Base-by-base conservation (phyloP, 2,329 filamentous ascomycete species). In the Cryphonectria japonica region DNA sequence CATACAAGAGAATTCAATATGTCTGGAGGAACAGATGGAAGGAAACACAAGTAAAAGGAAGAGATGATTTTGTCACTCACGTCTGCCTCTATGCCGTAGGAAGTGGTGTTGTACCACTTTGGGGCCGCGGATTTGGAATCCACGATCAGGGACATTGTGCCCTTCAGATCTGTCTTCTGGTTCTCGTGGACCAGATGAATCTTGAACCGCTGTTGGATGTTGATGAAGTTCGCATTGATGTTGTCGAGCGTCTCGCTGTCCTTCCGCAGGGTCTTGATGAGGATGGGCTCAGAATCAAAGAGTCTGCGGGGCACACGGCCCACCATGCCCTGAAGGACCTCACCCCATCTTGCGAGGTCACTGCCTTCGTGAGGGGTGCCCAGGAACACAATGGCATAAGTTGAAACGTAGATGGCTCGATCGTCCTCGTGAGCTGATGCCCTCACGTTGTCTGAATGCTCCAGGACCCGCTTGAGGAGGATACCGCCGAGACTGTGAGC, bases 131-230 rank as follows among this genome's bases (percentile, higher is more conserved):
- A 93, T 63, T 83, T 83, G 68, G 91, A 85, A 71, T 93, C 91
- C 2, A 95, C 92, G 52, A 95, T 57, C 57, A 76, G 82, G 62
- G 75, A 83, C 82, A 82, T 89, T 0, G 88, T 88, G 2, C 88
- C 89, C 75, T 87, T 91, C 50, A 94, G 76, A 73, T 93, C 88
- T 0, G 91, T 93, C 73, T 90, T 91, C 75, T 91, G 88, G 62
- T 90, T 91, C 77, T 95, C 92, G 69, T 94, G 91, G 52, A 90
- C 92, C 86, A 94, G 93, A 76, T 92, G 92, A 66, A 94, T 89
- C 74, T 89, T 87, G 77, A 93, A 94, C 1, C 89, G 85, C 70
- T 89, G 86, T 73, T 92, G 89, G 39, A 94, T 89, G 67, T 93
- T 89, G 26, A 91, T 84, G 75, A 95, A 95, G 70, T 91, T 86